Base-by-base conservation (phyloP, 140 eudicot genomes). In the Bidens hawaiensis region DNA sequence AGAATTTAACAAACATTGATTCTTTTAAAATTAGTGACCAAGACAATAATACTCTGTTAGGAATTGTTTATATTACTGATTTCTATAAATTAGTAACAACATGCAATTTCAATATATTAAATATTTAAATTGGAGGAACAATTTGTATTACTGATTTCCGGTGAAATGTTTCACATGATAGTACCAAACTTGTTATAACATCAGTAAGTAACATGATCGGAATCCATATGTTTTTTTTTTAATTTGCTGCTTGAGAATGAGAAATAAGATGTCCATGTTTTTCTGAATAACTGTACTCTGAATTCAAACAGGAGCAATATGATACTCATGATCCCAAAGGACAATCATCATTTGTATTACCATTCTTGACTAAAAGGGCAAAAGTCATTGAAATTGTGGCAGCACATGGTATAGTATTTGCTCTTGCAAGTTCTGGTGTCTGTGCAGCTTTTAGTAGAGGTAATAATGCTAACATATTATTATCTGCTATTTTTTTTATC, bases 401-500 rank as follows among this genome's bases (percentile, higher is more conserved):
- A 40, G 85, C 82, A 26, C 82, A 54, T 72, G 82, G 80, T 31
- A 72, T 80, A 24, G 70, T 80, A 38, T 80, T 80, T 19, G 79
- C 85, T 60, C 82, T 80, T 68, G 78, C 78, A 47, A 72, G 76
- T 65, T 76, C 85, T 55, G 85, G 85, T 42, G 81, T 80, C 28
- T 80, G 82, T 72, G 82, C 82, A 55, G 85, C 85, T 62, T 80
- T 80, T 58, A 76, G 74, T 50, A 70, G 85, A 80, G 85, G 85
- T 76, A n/a, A 72, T 48, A 6, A 4, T 36, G 6, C 5, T 27
- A 6, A 60, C 52, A 2, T 12, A 8, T 36, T 19, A 24, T 56
- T 26, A 11, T 22, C 18, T 4, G 16, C 22, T 18, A 21, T 17
- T 17, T 59, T 68, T 31, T 18, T 43, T 2, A 11, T 33, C 5